Evolutionary conservation across 768 basidiomycete genomes (phyloP), one percentile per base, ranked within the genome.

Genomic region (Obba rivulosa): DNA sequence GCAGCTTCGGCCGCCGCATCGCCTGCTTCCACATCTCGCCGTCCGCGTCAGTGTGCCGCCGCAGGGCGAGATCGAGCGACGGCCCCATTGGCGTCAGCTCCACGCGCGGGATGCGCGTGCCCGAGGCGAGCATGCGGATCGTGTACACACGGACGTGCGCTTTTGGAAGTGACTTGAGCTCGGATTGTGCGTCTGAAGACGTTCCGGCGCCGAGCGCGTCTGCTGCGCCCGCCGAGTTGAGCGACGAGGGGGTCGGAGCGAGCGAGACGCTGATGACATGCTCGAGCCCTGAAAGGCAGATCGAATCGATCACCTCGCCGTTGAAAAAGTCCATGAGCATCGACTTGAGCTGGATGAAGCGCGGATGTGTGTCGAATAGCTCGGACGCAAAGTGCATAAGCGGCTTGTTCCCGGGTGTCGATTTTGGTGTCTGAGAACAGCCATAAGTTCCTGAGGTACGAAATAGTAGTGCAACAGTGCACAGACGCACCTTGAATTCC

Each of bases 371-470:
- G 58, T 95, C 92, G 66, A 98, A 99, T 9, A 97, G 76, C 52
- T 92, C 90, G 0, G 92, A 94, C 13, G 92, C 90, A 62, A 99
- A 99, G 62, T 95, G 92, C 76, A 99, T 83, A 55, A 97, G 68
- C 40, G 96, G 95, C 58, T 89, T 85, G 58, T 92, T 82, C 9
- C 93, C 95, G 20, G 87, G 81, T 3, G 92, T 86, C 13, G 87
- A 83, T 79, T 95, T 97, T 20, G 82, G 75, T 36, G 87, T 86
- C 96, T 93, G 60, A 14, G 31, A 8, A 37, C 5, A 22, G 24
- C n/a, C 41, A 45, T 47, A 36, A 41, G 23, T 36, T 13, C 18
- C 5, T 10, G 11, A 35, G 16, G n/a, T 25, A 14, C 25, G 34
- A 1, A 41, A 31, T 25, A 8, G n/a, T n/a, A n/a, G n/a, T n/a